Conservation (phyloP, 768 basidiomycete species). For the Auricularia sp. region DNA sequence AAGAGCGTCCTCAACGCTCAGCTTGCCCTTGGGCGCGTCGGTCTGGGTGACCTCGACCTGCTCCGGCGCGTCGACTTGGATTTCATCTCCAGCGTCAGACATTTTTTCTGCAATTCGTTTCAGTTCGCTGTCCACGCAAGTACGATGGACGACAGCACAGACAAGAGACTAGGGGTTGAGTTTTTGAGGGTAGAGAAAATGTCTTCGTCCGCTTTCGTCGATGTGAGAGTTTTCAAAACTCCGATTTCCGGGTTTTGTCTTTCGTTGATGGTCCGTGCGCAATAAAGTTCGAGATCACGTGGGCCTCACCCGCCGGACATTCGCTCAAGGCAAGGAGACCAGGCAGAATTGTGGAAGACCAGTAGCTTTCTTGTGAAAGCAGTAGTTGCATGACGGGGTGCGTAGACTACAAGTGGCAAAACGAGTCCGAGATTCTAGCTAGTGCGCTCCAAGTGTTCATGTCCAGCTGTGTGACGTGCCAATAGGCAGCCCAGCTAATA, state of each 20-base stretch:
- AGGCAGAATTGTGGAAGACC: too few species aligned
- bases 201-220: constrained; percentile 96
- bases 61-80: constrained; percentile 55
- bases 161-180: constrained; percentile 7
- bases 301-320: too few species aligned
- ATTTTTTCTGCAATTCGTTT: constrained; percentile 36
- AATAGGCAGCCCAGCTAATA: constrained; percentile 25
- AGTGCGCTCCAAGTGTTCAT: not conserved
- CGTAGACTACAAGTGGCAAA: not conserved
- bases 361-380: too few species aligned
- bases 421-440: not conserved
- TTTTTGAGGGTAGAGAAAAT: constrained; percentile 30
- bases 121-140: constrained; percentile 5
- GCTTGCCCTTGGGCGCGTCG: constrained; percentile 89
- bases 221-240: constrained; percentile 36
- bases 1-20: constrained; percentile 91
- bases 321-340: too few species aligned
- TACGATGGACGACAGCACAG: not conserved
- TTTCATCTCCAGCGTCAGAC: constrained; percentile 98
- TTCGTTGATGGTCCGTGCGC: not conserved
- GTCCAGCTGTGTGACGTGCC: constrained; percentile 4
- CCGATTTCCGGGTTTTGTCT: not conserved
- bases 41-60: constrained; percentile 70
- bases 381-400: too few species aligned
- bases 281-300: too few species aligned